A percentile compares a stretch with the other conserved stretches of the same genome.
phyloP scores from a whole-genome alignment of 2,329 filamentous ascomycete species.

The Ophiobolus disseminans region DNA sequence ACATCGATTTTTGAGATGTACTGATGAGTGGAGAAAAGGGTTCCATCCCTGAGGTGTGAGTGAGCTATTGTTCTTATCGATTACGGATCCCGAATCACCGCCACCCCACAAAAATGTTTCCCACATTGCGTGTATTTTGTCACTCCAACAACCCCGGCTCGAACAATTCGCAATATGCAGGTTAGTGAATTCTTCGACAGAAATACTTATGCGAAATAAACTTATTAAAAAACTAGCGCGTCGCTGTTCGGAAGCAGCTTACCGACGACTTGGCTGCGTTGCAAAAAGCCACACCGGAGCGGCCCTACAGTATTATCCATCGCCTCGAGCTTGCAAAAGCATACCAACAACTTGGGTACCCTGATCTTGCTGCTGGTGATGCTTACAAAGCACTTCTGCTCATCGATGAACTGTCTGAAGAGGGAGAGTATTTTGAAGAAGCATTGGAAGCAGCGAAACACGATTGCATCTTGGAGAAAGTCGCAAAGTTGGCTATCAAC shows the following conservation, averaged over 20 bases:
- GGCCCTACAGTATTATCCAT: conserved; percentile 49
- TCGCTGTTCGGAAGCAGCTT: too few species aligned
- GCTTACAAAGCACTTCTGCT: conserved; percentile 90
- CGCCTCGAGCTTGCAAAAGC: conserved; percentile 70
- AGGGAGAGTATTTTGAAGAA: conserved; percentile 80
- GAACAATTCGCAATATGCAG: too few species aligned
- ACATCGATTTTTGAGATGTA: not conserved
- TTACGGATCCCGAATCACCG: not conserved
- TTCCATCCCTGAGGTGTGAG: not conserved
- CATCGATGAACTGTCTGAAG: conserved; percentile 78
- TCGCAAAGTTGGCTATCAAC: conserved; percentile 11
- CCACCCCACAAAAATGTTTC: conserved; percentile 1
- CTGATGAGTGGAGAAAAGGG: not conserved
- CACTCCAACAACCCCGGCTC: too few species aligned
- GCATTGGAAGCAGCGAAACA: conserved; percentile 62
- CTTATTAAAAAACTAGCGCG: too few species aligned
- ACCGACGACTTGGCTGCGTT: conserved; percentile 30
- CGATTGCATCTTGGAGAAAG: conserved; percentile 26
- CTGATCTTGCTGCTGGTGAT: conserved; percentile 87
- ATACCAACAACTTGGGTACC: conserved; percentile 79
- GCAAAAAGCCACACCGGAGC: conserved; percentile 28
- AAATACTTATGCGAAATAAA: too few species aligned
- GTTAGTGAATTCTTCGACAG: too few species aligned
- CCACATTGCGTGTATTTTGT: too few species aligned
- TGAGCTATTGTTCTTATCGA: conserved; percentile 9